phyloP scores from a whole-genome alignment of 306 rosid species.

The Malus asiatica region DNA sequence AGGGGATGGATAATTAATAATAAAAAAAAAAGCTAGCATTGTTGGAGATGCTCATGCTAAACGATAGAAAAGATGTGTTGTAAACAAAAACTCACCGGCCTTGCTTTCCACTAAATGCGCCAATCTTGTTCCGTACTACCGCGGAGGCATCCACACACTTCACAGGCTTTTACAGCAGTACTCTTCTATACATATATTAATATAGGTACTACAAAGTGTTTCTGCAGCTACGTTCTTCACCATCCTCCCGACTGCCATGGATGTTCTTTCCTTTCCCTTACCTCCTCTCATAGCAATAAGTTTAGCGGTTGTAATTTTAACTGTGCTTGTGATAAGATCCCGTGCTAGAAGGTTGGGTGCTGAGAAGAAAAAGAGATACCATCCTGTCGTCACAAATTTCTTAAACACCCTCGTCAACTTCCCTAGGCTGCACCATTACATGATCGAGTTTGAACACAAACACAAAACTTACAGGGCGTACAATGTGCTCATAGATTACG shows the following conservation, averaged over 20 bases:
- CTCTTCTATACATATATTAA: not conserved
- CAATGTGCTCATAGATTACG: slow-evolving; percentile 2
- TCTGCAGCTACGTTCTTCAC: not conserved
- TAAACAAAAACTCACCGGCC: too few species aligned
- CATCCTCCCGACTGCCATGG: not conserved
- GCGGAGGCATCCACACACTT: too few species aligned
- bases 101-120: too few species aligned
- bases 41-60: too few species aligned
- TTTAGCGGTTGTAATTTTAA: not conserved
- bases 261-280: not conserved
- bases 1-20: too few species aligned
- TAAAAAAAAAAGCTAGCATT: too few species aligned
- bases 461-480: slow-evolving; percentile 9
- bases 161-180: too few species aligned
- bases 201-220: not conserved
- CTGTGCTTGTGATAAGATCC: not conserved
- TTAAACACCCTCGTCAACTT: slow-evolving; percentile 11
- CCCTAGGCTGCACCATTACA: slow-evolving; percentile 13
- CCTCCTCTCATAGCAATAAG: not conserved
- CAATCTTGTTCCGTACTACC: too few species aligned
- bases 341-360: not conserved
- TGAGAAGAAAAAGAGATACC: slow-evolving; percentile 4
- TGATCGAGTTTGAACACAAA: slow-evolving; percentile 4
- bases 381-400: slow-evolving; percentile 13
- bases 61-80: too few species aligned